Base-by-base conservation (phyloP, 2,329 filamentous ascomycete species). In the Pseudogymnoascus sp. region DNA sequence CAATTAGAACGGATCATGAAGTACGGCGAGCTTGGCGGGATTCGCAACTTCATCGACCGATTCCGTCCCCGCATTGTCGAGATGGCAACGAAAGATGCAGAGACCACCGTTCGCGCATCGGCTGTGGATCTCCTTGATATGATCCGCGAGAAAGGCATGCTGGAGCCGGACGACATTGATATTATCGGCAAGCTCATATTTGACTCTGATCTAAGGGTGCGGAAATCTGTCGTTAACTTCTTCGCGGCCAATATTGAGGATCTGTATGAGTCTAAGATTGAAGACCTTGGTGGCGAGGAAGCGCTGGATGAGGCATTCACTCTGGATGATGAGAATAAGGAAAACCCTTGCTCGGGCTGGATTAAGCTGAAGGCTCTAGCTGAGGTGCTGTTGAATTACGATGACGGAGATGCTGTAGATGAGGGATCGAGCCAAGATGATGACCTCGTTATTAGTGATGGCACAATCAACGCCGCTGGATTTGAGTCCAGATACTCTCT, bases 161-260 rank as follows among this genome's bases (percentile, higher is more conserved):
- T 99, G 1, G 92, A 97, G 68, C 92, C 93, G 0, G 85, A 90
- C 68, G 94, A 99, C 73, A 89, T 99, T 63, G 94, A 97, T 72
- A 83, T 86, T 3, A 85, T 97, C 55, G 92, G 92, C 42, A 88
- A 88, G 70, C 82, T 97, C 36, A 87, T 97, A 9, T 97, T 96
- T 70, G 94, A 99, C 69, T 83, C 87, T 0, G 93, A 97, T 70
- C 77, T 87, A 5, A 85, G 88, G 66, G 88, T 97, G 33, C 89
- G 94, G 62, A 96, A 92, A 75, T 89, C 93, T 2, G 90, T 96
- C 2, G 90, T 93, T 22, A 84, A 83, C 11, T 99, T 99, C 79
- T 97, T 99, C 70, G 87, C 90, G 16, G 89, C 91, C 64, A 93
- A 91, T 67, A 87, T 97, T 41, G 83, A 89, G 39, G 92, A 97